Conservation (phyloP, 805 yeast genomes). For the Suhomyces sp. region DNA sequence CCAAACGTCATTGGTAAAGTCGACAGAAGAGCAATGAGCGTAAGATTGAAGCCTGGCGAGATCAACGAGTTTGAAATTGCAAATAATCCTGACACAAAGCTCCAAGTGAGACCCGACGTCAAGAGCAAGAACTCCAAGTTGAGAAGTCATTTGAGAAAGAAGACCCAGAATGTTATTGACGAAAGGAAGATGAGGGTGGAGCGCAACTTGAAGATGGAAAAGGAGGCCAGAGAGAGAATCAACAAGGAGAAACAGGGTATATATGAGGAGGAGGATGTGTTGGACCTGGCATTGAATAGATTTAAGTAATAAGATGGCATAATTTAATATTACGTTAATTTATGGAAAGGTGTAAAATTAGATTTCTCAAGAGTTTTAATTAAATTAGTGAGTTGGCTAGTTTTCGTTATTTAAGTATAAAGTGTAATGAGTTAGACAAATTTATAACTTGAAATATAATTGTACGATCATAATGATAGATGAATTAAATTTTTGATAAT, state of each 20-base stretch:
- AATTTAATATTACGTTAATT: too few species aligned
- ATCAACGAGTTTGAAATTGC: slow-evolving; percentile 39
- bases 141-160: slow-evolving; percentile 77
- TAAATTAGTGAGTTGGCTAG: too few species aligned
- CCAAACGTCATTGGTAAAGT: slow-evolving; percentile 85
- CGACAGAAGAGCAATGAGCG: slow-evolving; percentile 60
- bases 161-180: slow-evolving; percentile 79
- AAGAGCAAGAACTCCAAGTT: slow-evolving; percentile 81
- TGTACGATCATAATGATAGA: too few species aligned
- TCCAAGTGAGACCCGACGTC: slow-evolving; percentile 62
- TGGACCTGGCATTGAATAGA: slow-evolving; percentile 50
- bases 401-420: too few species aligned
- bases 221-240: slow-evolving; percentile 59
- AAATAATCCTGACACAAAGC: slow-evolving; percentile 38
- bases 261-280: slow-evolving; percentile 50
- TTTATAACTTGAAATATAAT: too few species aligned
- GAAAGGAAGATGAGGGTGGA: slow-evolving; percentile 79
- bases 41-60: slow-evolving; percentile 63
- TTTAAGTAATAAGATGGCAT: too few species aligned
- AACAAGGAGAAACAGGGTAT: slow-evolving; percentile 43
- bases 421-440: too few species aligned
- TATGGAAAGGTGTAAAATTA: too few species aligned
- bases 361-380: too few species aligned
- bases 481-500: too few species aligned
- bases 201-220: slow-evolving; percentile 69